Conservation (phyloP, 2,329 filamentous ascomycete genomes). For the Talaromyces sp. region DNA sequence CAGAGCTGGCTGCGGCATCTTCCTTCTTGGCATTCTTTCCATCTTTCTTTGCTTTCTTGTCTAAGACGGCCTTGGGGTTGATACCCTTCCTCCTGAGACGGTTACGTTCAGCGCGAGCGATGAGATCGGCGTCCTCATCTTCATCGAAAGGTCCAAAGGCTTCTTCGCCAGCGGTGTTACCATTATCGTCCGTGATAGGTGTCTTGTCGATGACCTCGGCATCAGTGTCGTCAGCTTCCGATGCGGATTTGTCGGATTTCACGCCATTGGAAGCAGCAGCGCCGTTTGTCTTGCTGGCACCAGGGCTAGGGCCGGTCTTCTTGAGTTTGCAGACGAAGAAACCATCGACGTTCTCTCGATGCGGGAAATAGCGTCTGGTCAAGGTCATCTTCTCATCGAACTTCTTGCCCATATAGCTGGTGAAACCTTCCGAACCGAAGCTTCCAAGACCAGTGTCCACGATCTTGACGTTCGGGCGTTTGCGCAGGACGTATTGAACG, state of each 20-base stretch:
- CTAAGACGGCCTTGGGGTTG: conserved; percentile 60
- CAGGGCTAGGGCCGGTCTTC: conserved; percentile 75
- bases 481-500: conserved; percentile 86
- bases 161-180: conserved; percentile 39
- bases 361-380: conserved; percentile 82
- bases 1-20: conserved; percentile 14
- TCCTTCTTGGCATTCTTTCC: conserved; percentile 19
- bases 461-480: conserved; percentile 87
- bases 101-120: conserved; percentile 69
- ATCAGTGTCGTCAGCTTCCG: conserved; percentile 25
- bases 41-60: conserved; percentile 27
- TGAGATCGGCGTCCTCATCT: conserved; percentile 66
- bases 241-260: conserved; percentile 14
- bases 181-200: conserved; percentile 54
- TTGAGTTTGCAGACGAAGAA: conserved; percentile 99
- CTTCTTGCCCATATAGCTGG: conserved; percentile 81
- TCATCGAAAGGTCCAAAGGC: conserved; percentile 72
- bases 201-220: conserved; percentile 63
- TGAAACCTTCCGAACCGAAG: conserved; percentile 92
- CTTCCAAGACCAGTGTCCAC: conserved; percentile 79
- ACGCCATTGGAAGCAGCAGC: conserved; percentile 23
- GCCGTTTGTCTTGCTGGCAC: conserved; percentile 21
- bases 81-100: conserved; percentile 70
- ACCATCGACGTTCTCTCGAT: conserved; percentile 91
- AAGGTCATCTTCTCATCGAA: conserved; percentile 83